Base-by-base conservation (phyloP, 345 rosid genomes). In the Acer campestre region DNA sequence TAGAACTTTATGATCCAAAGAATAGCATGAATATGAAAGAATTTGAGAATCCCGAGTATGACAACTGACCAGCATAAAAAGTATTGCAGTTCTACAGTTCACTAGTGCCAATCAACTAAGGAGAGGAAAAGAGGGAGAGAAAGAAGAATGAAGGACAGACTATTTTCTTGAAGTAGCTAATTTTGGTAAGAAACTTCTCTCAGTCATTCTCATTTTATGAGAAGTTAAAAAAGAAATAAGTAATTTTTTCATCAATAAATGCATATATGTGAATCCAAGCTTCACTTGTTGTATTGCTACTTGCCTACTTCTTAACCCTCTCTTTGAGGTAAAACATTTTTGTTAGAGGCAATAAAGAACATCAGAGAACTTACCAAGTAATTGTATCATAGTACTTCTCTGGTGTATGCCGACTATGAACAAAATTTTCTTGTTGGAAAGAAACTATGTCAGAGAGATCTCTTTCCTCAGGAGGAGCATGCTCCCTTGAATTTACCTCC, bases 341-440 rank as follows among this genome's bases (percentile, higher is more conserved):
- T 67, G 38, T 64, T 11, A 27, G 61, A 68, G 11, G 56, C 25
- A 51, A 78, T 31, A 73, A 17, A 48, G n/a, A 68, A 55, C n/a
- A 68, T 63, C 23, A 2, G 29, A 49, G 14, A 55, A 78, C 81
- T 84, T 78, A 94, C 98, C 99, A 92, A 46, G 91, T 85, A 83
- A 96, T 94, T 53, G 97, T 89, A 83, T 96, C 95, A 84, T 89
- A 94, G 12, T 74, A 80, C 81, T 85, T 85, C 42, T 79, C 84
- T 4, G 69, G 81, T 35, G 78, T 78, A 75, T 53, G 70, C 71
- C 31, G 85, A 74, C 88, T 84, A 8, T 77, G 80, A 69, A 90
- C 94, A 76, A 96, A 90, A 84, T 96, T 94, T 84, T 94, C 98
- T 77, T 83, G 85, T 75, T 63, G 86, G 78, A 96, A 96, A 20